Evolutionary conservation across 116 monocot species (phyloP), one percentile per base, ranked within the genome.

Genomic region (Dioscorea cayenensis): DNA sequence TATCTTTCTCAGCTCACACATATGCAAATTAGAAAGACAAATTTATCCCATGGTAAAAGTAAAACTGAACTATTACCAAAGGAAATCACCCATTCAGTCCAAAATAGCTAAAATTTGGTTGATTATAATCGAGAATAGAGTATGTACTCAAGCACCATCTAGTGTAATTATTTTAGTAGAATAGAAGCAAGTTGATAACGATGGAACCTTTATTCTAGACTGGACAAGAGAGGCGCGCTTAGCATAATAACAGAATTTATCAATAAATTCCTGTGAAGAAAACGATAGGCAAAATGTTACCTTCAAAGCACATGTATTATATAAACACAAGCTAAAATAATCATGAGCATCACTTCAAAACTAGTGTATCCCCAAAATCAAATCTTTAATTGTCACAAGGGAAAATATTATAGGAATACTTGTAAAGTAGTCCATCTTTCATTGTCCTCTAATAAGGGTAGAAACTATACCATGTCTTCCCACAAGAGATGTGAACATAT

Each of bases 151-250:
- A 52, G 16, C 18, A 52, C 52, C 52, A 52, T 18, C 13, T 52
- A 38, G 16, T 52, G 18, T 14, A 52, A 10, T 21, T 62, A 2
- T 20, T 62, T 8, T 22, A 62, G 18, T 8, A 22, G 21, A 22
- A 20, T 5, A 12, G 6, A n/a, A 25, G 23, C 23, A 21, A 62
- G 20, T 19, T 62, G 18, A 60, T n/a, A 25, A 4, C 69, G 70
- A n/a, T 73, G 49, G 63, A n/a, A 99, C 99, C 94, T 94, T 99
- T 74, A 99, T 99, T 94, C 99, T 90, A 59, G 99, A 99, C 60
- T 99, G 99, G 69, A 99, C 99, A 87, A 99, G 99, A 65, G 99
- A 94, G 78, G 94, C 94, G 36, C 99, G 76, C 66, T 99, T 99
- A 27, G 99, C 99, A 87, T 99, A 91, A 76, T 89, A 99, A 28